phyloP scores from a whole-genome alignment of 176 grass and related monocot genomes.

The Elymus sibiricus region DNA sequence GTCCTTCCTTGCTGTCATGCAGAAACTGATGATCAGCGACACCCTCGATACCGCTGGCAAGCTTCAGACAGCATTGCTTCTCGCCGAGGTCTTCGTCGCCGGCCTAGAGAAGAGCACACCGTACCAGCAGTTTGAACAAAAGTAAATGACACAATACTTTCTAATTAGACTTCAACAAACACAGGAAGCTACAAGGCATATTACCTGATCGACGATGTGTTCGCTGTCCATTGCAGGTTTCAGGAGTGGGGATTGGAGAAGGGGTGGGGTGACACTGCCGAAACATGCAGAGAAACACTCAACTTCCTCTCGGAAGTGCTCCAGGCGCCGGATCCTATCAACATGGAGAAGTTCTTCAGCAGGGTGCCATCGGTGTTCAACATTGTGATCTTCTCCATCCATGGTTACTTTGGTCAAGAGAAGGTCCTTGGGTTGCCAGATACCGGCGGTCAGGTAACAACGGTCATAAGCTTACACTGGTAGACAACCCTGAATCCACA shows the following conservation, averaged over 20 bases:
- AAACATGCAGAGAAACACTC: constrained; percentile 69
- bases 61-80: constrained; percentile 82
- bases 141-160: constrained; percentile 22
- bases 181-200: too few species aligned
- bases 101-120: constrained; percentile 61
- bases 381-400: constrained; percentile 81
- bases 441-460: constrained; percentile 83
- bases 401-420: constrained; percentile 97
- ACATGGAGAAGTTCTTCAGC: constrained; percentile 89
- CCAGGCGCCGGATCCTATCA: constrained; percentile 86
- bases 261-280: constrained; percentile 88
- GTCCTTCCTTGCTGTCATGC: constrained; percentile 9
- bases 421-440: constrained; percentile 97
- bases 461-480: background rate
- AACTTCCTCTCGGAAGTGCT: constrained; percentile 92
- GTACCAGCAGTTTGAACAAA: constrained; percentile 81
- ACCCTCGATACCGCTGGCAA: constrained; percentile 68
- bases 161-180: background rate
- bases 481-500: background rate
- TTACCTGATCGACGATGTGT: background rate
- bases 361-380: constrained; percentile 73
- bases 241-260: constrained; percentile 97
- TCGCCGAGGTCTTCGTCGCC: constrained; percentile 64
- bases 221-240: constrained; percentile 40
- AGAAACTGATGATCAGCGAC: constrained; percentile 93